Evolutionary conservation across 208 protist species (phyloP).

Genomic region (Willaertia magna): DNA sequence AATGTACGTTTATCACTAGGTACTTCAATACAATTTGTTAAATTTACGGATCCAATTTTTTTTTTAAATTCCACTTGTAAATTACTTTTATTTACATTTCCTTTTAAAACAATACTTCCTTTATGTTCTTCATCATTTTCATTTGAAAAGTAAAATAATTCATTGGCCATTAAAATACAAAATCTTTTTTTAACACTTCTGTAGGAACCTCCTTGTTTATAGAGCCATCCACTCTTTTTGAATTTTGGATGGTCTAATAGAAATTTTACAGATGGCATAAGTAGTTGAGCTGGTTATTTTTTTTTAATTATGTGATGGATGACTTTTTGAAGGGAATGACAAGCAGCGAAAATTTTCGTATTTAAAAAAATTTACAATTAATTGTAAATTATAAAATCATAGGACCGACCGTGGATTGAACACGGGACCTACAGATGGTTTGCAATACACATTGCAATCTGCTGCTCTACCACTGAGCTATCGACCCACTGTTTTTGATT

Average conservation of each 20-base stretch:
- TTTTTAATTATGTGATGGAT: no score
- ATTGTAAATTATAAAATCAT: no score
- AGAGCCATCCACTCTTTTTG: not conserved
- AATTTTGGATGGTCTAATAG: not conserved
- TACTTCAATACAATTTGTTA: conserved; percentile 1
- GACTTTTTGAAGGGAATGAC: no score
- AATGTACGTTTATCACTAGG: not conserved
- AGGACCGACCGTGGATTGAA: no score
- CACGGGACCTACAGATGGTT: no score
- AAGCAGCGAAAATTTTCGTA: no score
- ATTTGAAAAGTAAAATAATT: not conserved
- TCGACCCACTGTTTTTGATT: no score
- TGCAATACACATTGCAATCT: no score
- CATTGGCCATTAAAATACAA: not conserved
- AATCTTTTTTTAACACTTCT: not conserved
- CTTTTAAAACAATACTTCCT: not conserved
- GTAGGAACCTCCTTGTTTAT: not conserved
- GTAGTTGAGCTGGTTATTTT: not conserved
- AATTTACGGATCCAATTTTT: not conserved
- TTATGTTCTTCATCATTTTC: conserved; percentile 5
- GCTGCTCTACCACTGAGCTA: no score
- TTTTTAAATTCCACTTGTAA: not conserved
- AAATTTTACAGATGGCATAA: not conserved
- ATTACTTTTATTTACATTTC: not conserved
- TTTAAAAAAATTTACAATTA: no score